Evolutionary conservation across 441 rosid species (phyloP).

Genomic region (Manihot esculenta): DNA sequence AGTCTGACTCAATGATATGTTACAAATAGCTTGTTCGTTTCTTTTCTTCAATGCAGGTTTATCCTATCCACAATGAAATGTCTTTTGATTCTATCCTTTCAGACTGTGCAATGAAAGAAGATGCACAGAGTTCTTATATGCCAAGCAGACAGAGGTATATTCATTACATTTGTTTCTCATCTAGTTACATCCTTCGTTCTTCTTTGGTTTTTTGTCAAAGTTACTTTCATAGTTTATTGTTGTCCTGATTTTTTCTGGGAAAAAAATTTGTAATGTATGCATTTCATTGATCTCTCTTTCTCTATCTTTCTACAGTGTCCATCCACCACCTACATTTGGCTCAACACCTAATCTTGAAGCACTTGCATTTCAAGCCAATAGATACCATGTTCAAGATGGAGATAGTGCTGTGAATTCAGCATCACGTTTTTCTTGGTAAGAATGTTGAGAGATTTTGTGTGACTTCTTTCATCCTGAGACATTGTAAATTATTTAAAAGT

Average conservation of each 20-base stretch:
- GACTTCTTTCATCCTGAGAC: background rate
- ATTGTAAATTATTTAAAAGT: background rate
- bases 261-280: conserved; percentile 1
- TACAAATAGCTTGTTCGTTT: background rate
- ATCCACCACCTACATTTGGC: conserved; percentile 93
- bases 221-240: no score
- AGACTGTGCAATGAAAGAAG: conserved; percentile 63
- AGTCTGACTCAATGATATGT: conserved; percentile 1
- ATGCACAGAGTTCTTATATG: conserved; percentile 66
- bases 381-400: conserved; percentile 53
- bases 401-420: conserved; percentile 54
- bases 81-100: conserved; percentile 41
- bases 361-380: conserved; percentile 44
- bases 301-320: conserved; percentile 43
- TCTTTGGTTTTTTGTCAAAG: conserved; percentile 5
- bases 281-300: conserved; percentile 13
- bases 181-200: background rate
- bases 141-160: conserved; percentile 55
- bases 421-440: conserved; percentile 39
- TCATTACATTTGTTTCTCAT: conserved; percentile 8
- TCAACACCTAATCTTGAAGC: conserved; percentile 79
- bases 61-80: conserved; percentile 46
- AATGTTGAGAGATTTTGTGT: background rate
- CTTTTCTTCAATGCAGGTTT: conserved; percentile 47
- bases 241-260: no score